Conservation (phyloP, 768 basidiomycete genomes). For the Hydnum rufescens region DNA sequence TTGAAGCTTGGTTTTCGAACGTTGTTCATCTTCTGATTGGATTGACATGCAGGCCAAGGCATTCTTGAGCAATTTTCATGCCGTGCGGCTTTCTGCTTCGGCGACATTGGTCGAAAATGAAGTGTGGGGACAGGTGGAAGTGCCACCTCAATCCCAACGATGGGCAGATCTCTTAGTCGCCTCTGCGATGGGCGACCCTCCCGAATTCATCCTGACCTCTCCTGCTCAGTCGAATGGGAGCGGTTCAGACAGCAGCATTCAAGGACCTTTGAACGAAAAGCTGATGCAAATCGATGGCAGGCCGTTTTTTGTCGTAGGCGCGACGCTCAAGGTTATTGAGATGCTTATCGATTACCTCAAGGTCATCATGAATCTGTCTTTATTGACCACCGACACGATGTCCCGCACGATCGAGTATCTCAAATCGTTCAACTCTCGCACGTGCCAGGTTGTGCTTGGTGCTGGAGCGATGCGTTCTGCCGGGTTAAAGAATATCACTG, state of each 20-base stretch:
- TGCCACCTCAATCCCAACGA: slow-evolving; percentile 43
- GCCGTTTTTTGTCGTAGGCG: slow-evolving; percentile 67
- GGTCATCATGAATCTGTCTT: slow-evolving; percentile 69
- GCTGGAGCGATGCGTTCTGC: slow-evolving; percentile 99
- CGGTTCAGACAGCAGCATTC: not conserved
- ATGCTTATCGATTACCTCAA: slow-evolving; percentile 72
- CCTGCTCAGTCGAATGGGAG: not conserved
- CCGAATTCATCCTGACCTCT: slow-evolving; percentile 32
- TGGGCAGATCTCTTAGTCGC: slow-evolving; percentile 56
- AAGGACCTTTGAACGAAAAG: slow-evolving; percentile 26
- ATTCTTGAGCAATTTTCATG: slow-evolving; percentile 77
- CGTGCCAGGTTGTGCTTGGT: slow-evolving; percentile 93
- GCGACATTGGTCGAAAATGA: slow-evolving; percentile 93
- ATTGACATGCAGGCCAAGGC: slow-evolving; percentile 47
- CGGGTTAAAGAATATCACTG: slow-evolving; percentile 94
- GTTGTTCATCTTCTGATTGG: slow-evolving; percentile 1
- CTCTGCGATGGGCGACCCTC: slow-evolving; percentile 64
- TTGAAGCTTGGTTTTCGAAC: not conserved
- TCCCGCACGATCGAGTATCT: slow-evolving; percentile 83
- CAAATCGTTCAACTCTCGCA: slow-evolving; percentile 94
- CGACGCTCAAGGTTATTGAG: slow-evolving; percentile 48
- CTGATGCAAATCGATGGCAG: slow-evolving; percentile 53
- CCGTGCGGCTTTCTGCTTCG: slow-evolving; percentile 50
- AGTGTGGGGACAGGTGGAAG: slow-evolving; percentile 72
- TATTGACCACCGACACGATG: slow-evolving; percentile 92